Evolutionary conservation across 1,284 basidiomycete species (phyloP).

Genomic region (Cryptococcus sp.): DNA sequence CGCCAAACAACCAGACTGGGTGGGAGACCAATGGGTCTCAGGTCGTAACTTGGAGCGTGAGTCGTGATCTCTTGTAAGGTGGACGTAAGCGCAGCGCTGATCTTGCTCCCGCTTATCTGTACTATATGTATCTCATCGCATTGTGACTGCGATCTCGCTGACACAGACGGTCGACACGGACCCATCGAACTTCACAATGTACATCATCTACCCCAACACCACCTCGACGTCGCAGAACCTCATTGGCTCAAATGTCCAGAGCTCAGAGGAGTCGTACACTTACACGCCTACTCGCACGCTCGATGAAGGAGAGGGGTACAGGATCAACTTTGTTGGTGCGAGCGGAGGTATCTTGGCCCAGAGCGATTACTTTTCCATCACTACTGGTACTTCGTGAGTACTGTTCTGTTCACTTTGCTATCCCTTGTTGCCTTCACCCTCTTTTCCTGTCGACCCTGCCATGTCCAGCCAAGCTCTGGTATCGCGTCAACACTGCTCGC

Average conservation of each 20-base stretch:
- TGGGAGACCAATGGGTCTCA: conserved; percentile 33
- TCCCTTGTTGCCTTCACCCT: too few species aligned
- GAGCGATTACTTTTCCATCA: conserved; percentile 40
- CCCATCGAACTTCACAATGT: conserved; percentile 39
- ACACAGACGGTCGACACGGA: conserved; percentile 42
- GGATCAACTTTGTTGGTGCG: conserved; percentile 34
- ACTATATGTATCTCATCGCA: too few species aligned
- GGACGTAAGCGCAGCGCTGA: not conserved
- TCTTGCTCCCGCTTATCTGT: not conserved
- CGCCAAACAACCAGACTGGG: conserved; percentile 35
- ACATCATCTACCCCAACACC: conserved; percentile 31
- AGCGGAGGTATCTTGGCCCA: conserved; percentile 44
- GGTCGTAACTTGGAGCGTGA: conserved; percentile 42
- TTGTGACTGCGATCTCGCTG: too few species aligned
- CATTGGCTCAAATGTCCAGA: conserved; percentile 28
- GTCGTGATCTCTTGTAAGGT: not conserved
- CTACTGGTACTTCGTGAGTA: conserved; percentile 29
- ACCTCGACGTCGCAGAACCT: conserved; percentile 30
- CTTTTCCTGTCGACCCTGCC: too few species aligned
- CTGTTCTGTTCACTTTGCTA: not conserved
- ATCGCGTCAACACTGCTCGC: not conserved
- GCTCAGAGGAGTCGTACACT: conserved; percentile 36
- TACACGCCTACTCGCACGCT: conserved; percentile 35
- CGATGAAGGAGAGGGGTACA: conserved; percentile 28
- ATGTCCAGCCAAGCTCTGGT: too few species aligned